Percentiles rank a stretch among this genome's conserved stretches.
Evolutionary conservation across 331 rosid species (phyloP).

Genomic region (Cydonia oblonga): DNA sequence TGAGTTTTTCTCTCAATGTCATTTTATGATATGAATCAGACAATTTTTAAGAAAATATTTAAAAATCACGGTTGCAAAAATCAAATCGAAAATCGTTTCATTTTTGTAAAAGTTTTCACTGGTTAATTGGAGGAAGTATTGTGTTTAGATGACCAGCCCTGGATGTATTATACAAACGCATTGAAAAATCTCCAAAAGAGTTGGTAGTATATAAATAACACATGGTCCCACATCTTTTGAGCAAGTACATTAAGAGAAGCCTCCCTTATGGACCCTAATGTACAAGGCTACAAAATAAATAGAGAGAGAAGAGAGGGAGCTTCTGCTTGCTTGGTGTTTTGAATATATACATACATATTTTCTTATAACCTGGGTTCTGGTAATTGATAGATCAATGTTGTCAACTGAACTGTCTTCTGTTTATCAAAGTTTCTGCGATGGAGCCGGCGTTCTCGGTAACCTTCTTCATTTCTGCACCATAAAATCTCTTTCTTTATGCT

Average conservation of each 20-base stretch:
- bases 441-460: constrained; percentile 77
- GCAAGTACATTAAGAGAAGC: neutral
- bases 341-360: neutral
- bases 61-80: too few relatives aligned
- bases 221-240: neutral
- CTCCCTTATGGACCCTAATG: neutral
- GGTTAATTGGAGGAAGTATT: too few relatives aligned
- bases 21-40: too few relatives aligned
- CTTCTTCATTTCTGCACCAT: neutral
- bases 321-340: neutral
- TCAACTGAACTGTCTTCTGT: constrained; percentile 14
- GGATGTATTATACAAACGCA: too few relatives aligned
- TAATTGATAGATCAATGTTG: constrained; percentile 5
- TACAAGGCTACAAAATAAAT: neutral
- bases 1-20: too few relatives aligned
- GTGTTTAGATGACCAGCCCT: too few relatives aligned
- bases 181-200: too few relatives aligned
- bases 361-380: neutral
- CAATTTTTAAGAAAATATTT: too few relatives aligned
- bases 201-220: too few relatives aligned
- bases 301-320: neutral
- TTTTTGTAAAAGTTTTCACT: too few relatives aligned
- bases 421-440: constrained; percentile 29
- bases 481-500: neutral
- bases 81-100: too few relatives aligned